These are phyloP conservation scores for Pestalotiopsis sp. DNA, from an alignment of 2,329 filamentous ascomycete species.

Conservation along the genomic window DNA sequence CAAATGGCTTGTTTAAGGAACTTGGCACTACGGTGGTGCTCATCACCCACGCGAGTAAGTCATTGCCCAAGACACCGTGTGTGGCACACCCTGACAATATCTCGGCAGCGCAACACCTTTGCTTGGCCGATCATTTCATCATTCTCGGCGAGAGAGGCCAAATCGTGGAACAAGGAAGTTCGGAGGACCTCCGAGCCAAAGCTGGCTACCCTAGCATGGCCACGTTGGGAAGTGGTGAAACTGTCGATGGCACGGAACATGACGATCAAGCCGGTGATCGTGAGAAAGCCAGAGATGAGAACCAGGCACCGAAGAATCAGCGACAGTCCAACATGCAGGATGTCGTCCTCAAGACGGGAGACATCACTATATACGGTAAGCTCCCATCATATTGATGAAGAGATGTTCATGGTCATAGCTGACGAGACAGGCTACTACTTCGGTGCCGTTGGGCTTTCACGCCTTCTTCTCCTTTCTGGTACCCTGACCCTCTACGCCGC, in stretches of 20 bases:
- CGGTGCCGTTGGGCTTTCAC: constrained; percentile 26
- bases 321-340: constrained; percentile 12
- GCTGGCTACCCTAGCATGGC: background rate
- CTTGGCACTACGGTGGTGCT: constrained; percentile 32
- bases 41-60: constrained; percentile 31
- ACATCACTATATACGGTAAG: constrained; percentile 38
- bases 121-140: background rate
- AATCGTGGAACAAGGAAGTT: background rate
- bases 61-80: background rate
- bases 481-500: background rate
- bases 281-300: background rate
- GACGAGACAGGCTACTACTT: constrained; percentile 32
- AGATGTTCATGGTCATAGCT: background rate
- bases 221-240: background rate
- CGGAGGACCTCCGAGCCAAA: background rate
- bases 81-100: background rate
- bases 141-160: background rate
- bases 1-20: constrained; percentile 29
- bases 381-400: background rate
- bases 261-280: background rate
- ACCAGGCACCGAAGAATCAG: constrained; percentile 17
- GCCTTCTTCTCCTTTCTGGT: background rate
- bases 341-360: constrained; percentile 27
- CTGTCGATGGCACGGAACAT: background rate
- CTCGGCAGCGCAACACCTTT: constrained; percentile 22